Evolutionary conservation across 495 filamentous ascomycete species (phyloP).

Genomic region (Xylaria intraflava): DNA sequence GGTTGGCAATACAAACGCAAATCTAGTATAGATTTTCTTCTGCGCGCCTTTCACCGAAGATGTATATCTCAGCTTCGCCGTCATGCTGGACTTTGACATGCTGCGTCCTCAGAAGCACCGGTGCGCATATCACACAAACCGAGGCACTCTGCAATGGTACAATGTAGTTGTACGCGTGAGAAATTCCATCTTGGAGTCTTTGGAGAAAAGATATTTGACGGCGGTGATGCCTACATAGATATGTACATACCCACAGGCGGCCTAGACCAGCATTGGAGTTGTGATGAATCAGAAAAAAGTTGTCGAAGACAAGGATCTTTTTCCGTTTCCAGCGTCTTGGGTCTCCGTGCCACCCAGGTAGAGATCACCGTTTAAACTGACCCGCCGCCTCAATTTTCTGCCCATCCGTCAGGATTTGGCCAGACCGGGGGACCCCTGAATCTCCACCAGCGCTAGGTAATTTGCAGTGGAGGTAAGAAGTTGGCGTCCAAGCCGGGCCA

Average conservation of each 20-base stretch:
- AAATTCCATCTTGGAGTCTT: conserved; percentile 44
- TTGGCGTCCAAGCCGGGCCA: no score
- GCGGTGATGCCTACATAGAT: conserved; percentile 31
- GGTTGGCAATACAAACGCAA: conserved; percentile 33
- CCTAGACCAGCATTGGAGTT: no score
- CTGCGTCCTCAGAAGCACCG: conserved; percentile 31
- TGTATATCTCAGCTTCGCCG: conserved; percentile 43
- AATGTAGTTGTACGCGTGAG: conserved; percentile 39
- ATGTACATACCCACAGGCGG: no score
- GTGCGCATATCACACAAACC: conserved; percentile 29
- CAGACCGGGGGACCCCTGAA: no score
- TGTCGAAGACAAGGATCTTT: no score
- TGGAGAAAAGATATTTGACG: conserved; percentile 36
- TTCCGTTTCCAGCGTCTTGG: no score
- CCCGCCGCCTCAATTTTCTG: neutral
- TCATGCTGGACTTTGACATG: conserved; percentile 38
- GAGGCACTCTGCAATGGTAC: conserved; percentile 31
- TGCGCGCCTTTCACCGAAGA: conserved; percentile 29
- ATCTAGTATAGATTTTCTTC: conserved; percentile 32
- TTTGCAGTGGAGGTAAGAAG: no score
- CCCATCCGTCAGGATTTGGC: no score
- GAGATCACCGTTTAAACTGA: no score
- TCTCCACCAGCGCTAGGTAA: no score
- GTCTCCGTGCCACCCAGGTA: no score
- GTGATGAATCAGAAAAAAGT: no score